A percentile compares a stretch with the other conserved stretches of the same genome.
Conservation (phyloP, 1,284 basidiomycete genomes). For the Phlebopus sp. region DNA sequence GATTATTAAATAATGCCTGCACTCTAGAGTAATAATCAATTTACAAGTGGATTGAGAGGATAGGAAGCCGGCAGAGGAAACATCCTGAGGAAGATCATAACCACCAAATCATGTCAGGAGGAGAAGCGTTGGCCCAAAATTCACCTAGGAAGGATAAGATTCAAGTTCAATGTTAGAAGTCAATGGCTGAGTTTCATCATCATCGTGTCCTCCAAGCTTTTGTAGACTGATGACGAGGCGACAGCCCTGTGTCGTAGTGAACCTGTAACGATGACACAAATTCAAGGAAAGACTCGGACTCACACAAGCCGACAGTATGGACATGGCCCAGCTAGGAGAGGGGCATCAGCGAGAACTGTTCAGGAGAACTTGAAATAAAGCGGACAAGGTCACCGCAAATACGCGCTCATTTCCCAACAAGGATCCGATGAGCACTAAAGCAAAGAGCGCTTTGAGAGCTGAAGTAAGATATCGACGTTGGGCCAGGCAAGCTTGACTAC, state of each 20-base stretch:
- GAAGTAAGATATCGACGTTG: background rate
- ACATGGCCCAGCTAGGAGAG: conserved; percentile 3
- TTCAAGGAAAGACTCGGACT: background rate
- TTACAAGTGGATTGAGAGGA: too few relatives aligned
- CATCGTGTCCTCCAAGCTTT: background rate
- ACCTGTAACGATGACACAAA: background rate
- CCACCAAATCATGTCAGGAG: too few relatives aligned
- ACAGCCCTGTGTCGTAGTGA: conserved; percentile 3
- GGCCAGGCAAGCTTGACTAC: background rate
- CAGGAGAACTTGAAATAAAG: background rate
- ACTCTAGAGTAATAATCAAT: too few relatives aligned
- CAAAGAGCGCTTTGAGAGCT: background rate
- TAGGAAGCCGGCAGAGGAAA: too few relatives aligned
- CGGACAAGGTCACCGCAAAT: conserved; percentile 5
- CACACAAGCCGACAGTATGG: conserved; percentile 4
- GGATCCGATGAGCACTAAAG: background rate
- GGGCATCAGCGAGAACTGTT: background rate
- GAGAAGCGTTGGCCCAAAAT: too few relatives aligned
- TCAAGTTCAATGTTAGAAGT: background rate
- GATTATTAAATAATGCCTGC: too few relatives aligned
- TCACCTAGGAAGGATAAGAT: too few relatives aligned
- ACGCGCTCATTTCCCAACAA: background rate
- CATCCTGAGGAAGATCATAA: too few relatives aligned
- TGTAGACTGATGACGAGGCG: conserved; percentile 10
- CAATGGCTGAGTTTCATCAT: background rate